Conservation (phyloP, 2,329 filamentous ascomycete species). For the Trichoderma gracile region DNA sequence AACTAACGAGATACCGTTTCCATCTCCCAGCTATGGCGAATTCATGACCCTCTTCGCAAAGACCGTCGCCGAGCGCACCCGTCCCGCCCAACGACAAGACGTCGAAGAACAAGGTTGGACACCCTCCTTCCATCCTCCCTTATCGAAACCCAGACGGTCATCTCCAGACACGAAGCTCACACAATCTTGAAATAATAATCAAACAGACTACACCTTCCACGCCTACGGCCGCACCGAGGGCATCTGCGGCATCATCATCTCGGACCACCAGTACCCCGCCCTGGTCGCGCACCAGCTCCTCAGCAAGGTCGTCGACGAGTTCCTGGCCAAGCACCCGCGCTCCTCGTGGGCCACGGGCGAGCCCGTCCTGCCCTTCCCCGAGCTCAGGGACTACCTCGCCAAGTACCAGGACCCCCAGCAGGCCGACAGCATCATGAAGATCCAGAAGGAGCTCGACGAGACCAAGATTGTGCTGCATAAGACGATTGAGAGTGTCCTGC, state of each 20-base stretch:
- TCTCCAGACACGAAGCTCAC: too few species aligned
- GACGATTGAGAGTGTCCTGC: conserved; percentile 84
- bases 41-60: conserved; percentile 86
- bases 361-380: conserved; percentile 62
- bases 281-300: conserved; percentile 85
- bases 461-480: conserved; percentile 97
- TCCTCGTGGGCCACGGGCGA: conserved; percentile 62
- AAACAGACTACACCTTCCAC: conserved; percentile 69
- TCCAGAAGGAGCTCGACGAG: conserved; percentile 95
- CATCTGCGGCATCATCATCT: conserved; percentile 75
- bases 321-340: conserved; percentile 72
- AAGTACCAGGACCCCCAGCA: conserved; percentile 84
- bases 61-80: conserved; percentile 83
- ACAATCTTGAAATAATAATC: neutral
- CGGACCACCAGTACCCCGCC: conserved; percentile 71
- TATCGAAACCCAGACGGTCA: neutral
- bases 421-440: conserved; percentile 91
- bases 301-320: conserved; percentile 84
- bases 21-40: conserved; percentile 48
- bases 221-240: conserved; percentile 75
- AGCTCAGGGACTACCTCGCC: conserved; percentile 72
- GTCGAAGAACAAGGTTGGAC: conserved; percentile 73
- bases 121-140: neutral
- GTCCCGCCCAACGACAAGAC: conserved; percentile 78
- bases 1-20: neutral